phyloP scores from a whole-genome alignment of 441 rosid species.

The Adansonia gregorii region DNA sequence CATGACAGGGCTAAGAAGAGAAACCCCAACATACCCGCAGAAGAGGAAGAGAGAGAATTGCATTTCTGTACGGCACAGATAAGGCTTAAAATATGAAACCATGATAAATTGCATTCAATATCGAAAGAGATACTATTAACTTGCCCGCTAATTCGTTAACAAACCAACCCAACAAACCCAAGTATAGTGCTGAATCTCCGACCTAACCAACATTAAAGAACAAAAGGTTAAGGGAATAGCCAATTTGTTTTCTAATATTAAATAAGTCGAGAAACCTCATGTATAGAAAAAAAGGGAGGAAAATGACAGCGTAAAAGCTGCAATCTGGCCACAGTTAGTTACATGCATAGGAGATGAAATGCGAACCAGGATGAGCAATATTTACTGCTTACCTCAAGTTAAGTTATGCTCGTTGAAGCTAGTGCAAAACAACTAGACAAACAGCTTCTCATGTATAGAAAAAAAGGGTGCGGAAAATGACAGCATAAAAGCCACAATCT shows the following conservation, averaged over 20 bases:
- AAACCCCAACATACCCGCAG: conserved; percentile 86
- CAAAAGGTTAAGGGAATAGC: not conserved
- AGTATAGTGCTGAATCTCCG: conserved; percentile 89
- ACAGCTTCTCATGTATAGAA: not conserved
- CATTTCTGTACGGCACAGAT: conserved; percentile 56
- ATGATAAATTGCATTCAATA: conserved; percentile 27
- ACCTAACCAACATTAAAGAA: conserved; percentile 51
- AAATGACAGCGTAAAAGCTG: not conserved
- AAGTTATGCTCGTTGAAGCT: not conserved
- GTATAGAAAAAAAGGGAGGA: conserved; percentile 4
- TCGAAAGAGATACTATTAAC: conserved; percentile 27
- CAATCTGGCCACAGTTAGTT: not conserved
- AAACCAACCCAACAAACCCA: conserved; percentile 81
- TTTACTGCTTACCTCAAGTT: not conserved
- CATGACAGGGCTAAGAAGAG: conserved; percentile 97
- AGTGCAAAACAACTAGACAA: not conserved
- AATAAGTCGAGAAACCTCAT: not conserved
- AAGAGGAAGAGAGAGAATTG: conserved; percentile 89
- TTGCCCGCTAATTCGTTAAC: conserved; percentile 84
- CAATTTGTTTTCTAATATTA: conserved; percentile 21
- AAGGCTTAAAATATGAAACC: conserved; percentile 29
- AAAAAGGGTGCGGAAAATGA: conserved; percentile 11
- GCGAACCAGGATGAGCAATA: not conserved
- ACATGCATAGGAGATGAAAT: not conserved
- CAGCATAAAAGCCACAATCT: not conserved